Evolutionary conservation across 2,329 filamentous ascomycete genomes (phyloP).

Genomic region (Didymella sp.): DNA sequence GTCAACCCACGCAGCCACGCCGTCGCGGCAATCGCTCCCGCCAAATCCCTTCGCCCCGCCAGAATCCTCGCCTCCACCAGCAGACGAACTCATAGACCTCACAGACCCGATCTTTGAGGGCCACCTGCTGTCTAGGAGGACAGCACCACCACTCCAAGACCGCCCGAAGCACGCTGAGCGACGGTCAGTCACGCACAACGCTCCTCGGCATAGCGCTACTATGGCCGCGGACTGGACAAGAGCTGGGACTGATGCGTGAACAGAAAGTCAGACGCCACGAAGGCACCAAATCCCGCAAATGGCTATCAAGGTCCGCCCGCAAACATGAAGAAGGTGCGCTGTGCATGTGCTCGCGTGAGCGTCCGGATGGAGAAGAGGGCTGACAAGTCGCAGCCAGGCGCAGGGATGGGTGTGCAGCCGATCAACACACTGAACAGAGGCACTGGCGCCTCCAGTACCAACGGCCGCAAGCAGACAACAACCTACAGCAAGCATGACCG

Average conservation of each 20-base stretch:
- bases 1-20: conserved; percentile 28
- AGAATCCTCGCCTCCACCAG: neutral
- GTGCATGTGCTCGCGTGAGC: neutral
- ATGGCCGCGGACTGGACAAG: neutral
- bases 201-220: neutral
- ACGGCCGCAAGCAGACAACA: conserved; percentile 14
- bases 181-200: conserved; percentile 13
- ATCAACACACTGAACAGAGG: conserved; percentile 18
- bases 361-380: neutral
- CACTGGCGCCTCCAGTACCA: neutral
- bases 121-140: neutral
- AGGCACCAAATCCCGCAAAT: conserved; percentile 20
- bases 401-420: conserved; percentile 20
- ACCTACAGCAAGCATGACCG: conserved; percentile 26
- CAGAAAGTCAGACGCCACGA: conserved; percentile 26
- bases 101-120: neutral
- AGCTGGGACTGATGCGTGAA: conserved; percentile 16
- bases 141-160: neutral
- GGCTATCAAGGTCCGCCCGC: conserved; percentile 4
- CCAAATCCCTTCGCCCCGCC: neutral
- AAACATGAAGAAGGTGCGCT: conserved; percentile 15
- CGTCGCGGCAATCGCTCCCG: neutral
- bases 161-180: neutral
- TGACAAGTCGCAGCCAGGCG: conserved; percentile 26
- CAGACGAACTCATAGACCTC: neutral